Evolutionary conservation across 1,284 basidiomycete genomes (phyloP).

Genomic region (Pulveroboletus sp.): DNA sequence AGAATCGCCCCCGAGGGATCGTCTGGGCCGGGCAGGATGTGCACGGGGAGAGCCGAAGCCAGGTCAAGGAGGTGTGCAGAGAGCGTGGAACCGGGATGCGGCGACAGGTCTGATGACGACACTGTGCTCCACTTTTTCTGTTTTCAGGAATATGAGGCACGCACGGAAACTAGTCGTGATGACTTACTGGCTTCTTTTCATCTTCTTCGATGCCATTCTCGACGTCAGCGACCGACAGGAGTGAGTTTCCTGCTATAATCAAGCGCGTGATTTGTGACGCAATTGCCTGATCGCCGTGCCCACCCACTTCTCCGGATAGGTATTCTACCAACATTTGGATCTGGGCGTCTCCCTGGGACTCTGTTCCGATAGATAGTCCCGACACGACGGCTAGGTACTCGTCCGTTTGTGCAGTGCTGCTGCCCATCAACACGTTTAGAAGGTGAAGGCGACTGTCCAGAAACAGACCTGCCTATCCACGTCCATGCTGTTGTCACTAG

Average conservation of each 20-base stretch:
- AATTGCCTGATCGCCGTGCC: slow-evolving; percentile 59
- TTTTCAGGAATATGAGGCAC: slow-evolving; percentile 9
- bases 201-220: slow-evolving; percentile 38
- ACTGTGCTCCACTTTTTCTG: slow-evolving; percentile 60
- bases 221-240: slow-evolving; percentile 51
- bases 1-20: slow-evolving; percentile 90
- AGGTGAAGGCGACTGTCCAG: slow-evolving; percentile 8
- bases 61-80: slow-evolving; percentile 75
- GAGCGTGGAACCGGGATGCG: slow-evolving; percentile 74
- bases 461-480: slow-evolving; percentile 43
- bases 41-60: slow-evolving; percentile 71
- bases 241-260: slow-evolving; percentile 85
- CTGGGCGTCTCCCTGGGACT: slow-evolving; percentile 67
- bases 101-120: slow-evolving; percentile 63
- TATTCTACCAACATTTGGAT: slow-evolving; percentile 86
- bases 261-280: slow-evolving; percentile 78
- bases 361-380: slow-evolving; percentile 73
- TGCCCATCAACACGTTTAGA: slow-evolving; percentile 10
- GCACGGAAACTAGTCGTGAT: slow-evolving; percentile 1
- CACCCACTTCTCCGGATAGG: slow-evolving; percentile 83
- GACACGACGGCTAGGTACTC: slow-evolving; percentile 85
- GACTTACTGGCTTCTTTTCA: slow-evolving; percentile 61
- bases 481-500: slow-evolving; percentile 46
- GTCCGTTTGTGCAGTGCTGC: slow-evolving; percentile 36
- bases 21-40: slow-evolving; percentile 81